phyloP scores from a whole-genome alignment of 1,139 yeast species.

The Geotrichum restrictum region DNA sequence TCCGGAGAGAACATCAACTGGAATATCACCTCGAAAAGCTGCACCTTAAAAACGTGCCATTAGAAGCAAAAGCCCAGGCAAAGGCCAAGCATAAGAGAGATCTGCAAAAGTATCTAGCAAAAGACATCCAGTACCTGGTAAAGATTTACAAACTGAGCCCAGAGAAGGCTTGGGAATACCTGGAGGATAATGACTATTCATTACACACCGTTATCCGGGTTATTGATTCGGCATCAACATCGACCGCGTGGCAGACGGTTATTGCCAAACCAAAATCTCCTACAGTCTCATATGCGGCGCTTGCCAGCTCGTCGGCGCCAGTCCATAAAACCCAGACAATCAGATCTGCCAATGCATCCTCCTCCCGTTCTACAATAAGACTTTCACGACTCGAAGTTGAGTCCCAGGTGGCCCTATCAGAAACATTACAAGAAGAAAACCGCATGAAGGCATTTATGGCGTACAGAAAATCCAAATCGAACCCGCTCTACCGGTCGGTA shows the following conservation, averaged over 20 bases:
- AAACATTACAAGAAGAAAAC: background rate
- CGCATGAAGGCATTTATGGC: slow-evolving; percentile 16
- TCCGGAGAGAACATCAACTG: slow-evolving; percentile 11
- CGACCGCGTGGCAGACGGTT: background rate
- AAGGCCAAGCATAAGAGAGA: slow-evolving; percentile 3
- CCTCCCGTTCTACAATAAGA: background rate
- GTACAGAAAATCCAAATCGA: slow-evolving; percentile 27
- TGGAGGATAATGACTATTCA: slow-evolving; percentile 1
- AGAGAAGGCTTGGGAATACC: slow-evolving; percentile 5
- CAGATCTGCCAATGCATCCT: no score
- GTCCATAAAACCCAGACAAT: background rate
- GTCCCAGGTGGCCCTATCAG: background rate
- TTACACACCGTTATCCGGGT: slow-evolving; percentile 4
- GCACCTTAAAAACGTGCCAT: slow-evolving; percentile 4
- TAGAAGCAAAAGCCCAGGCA: background rate
- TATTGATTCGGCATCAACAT: background rate
- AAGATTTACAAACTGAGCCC: slow-evolving; percentile 2
- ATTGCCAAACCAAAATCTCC: background rate
- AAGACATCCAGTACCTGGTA: slow-evolving; percentile 11
- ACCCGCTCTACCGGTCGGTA: slow-evolving; percentile 31
- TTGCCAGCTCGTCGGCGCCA: background rate
- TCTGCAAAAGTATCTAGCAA: background rate
- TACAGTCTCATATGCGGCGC: background rate
- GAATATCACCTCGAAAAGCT: slow-evolving; percentile 8
- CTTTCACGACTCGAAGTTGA: background rate